Percentiles rank a stretch among this genome's conserved stretches.
Conservation (phyloP, 371 early-diverging fungal species). For the Apophysomyces elegans region DNA sequence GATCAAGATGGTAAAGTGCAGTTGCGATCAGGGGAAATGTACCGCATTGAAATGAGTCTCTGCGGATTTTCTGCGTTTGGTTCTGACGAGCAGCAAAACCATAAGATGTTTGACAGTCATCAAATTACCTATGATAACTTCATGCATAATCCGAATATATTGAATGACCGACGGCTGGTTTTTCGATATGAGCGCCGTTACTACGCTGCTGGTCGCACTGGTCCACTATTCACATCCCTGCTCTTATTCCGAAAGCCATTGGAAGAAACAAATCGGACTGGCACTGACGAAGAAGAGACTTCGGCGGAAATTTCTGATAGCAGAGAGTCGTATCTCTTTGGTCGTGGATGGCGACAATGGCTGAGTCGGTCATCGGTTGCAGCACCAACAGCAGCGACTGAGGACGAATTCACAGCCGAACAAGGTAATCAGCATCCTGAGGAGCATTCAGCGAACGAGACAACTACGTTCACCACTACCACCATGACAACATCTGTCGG, state of each 20-base stretch:
- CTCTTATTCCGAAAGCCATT: constrained; percentile 51
- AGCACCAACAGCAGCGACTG: constrained; percentile 18
- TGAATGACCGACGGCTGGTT: constrained; percentile 71
- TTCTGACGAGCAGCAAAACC: constrained; percentile 54
- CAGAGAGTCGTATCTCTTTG: constrained; percentile 49
- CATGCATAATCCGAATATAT: constrained; percentile 64
- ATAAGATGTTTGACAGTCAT: constrained; percentile 62
- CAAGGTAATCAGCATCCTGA: constrained; percentile 10
- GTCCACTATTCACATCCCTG: constrained; percentile 60
- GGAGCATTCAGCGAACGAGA: constrained; percentile 20
- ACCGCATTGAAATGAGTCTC: constrained; percentile 62
- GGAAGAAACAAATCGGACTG: constrained; percentile 10
- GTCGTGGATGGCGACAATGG: constrained; percentile 60
- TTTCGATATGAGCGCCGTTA: constrained; percentile 67
- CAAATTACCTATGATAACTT: constrained; percentile 68
- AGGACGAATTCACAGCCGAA: neutral
- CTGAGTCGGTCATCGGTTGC: constrained; percentile 51
- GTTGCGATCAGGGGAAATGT: constrained; percentile 33
- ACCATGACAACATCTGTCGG: constrained; percentile 53
- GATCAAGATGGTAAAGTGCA: constrained; percentile 18
- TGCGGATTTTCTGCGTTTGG: constrained; percentile 54
- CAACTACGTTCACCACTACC: constrained; percentile 50
- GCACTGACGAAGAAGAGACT: neutral
- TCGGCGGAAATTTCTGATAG: constrained; percentile 36
- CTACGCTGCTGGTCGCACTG: constrained; percentile 44